Evolutionary conservation across 177 flowering plant genomes (phyloP).

Genomic region (Vitis hybrid): DNA sequence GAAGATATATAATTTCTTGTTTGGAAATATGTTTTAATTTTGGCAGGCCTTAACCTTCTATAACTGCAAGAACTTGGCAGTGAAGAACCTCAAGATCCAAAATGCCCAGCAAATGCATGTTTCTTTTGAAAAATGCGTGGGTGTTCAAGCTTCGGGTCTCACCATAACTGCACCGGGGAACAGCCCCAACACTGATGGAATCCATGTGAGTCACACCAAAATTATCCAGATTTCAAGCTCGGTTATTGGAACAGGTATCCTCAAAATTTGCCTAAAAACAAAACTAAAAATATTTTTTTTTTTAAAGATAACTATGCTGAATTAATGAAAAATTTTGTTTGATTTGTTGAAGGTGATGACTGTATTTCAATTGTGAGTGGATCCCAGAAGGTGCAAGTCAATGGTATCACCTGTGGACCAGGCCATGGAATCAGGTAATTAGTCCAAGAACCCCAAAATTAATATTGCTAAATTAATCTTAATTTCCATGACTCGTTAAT

Average conservation of each 20-base stretch:
- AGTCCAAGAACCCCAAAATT: neutral
- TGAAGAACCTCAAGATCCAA: constrained; percentile 41
- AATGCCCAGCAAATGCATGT: constrained; percentile 81
- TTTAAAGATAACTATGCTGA: no score
- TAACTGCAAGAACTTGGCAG: constrained; percentile 52
- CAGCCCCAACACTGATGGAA: constrained; percentile 96
- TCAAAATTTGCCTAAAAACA: no score
- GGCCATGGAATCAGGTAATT: constrained; percentile 92
- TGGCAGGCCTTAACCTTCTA: constrained; percentile 74
- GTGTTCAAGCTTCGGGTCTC: constrained; percentile 57
- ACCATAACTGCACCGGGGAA: constrained; percentile 53
- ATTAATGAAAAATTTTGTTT: neutral
- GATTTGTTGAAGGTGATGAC: constrained; percentile 62
- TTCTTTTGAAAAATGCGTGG: constrained; percentile 45
- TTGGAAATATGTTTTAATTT: neutral
- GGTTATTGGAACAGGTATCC: constrained; percentile 63
- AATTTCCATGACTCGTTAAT: neutral
- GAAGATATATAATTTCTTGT: no score
- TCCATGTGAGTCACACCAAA: constrained; percentile 64
- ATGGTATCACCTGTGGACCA: constrained; percentile 74
- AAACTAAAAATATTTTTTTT: no score
- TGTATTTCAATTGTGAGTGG: constrained; percentile 87
- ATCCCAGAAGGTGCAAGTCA: constrained; percentile 46
- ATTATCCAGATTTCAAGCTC: constrained; percentile 46
- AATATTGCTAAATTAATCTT: neutral